These are phyloP conservation scores for Lunasporangiospora selenospora DNA, from an alignment of 192 early-diverging fungal species.

Conservation along the genomic window DNA sequence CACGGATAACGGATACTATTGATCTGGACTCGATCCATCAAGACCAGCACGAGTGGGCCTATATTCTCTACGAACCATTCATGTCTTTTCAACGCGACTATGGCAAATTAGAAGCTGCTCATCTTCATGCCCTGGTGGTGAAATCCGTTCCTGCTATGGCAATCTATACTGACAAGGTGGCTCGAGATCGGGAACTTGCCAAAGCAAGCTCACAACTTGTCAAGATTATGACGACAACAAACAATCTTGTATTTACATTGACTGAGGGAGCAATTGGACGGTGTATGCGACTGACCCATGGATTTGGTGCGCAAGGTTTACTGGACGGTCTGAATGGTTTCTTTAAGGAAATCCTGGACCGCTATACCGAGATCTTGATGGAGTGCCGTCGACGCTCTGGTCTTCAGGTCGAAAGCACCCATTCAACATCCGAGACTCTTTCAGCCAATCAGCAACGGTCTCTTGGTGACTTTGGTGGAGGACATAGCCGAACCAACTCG, in stretches of 20 bases:
- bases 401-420: conserved; percentile 25
- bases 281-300: conserved; percentile 66
- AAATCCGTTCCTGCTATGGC: conserved; percentile 23
- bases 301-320: conserved; percentile 63
- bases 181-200: conserved; percentile 47
- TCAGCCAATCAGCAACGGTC: too few relatives aligned
- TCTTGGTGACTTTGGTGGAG: conserved; percentile 4
- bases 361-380: conserved; percentile 49
- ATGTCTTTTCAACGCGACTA: conserved; percentile 66
- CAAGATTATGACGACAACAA: conserved; percentile 43
- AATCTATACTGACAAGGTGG: conserved; percentile 11
- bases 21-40: conserved; percentile 22
- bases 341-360: conserved; percentile 52
- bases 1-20: conserved; percentile 8
- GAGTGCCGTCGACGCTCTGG: conserved; percentile 50
- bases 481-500: too few relatives aligned
- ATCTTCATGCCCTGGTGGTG: conserved; percentile 50
- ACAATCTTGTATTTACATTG: conserved; percentile 37
- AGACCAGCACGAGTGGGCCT: conserved; percentile 62
- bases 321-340: conserved; percentile 59
- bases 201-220: conserved; percentile 59
- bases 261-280: conserved; percentile 55
- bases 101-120: conserved; percentile 57
- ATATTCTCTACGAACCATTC: conserved; percentile 70
- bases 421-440: too few relatives aligned